Conservation (phyloP, 2,329 filamentous ascomycete species). For the Cadophora sp. region DNA sequence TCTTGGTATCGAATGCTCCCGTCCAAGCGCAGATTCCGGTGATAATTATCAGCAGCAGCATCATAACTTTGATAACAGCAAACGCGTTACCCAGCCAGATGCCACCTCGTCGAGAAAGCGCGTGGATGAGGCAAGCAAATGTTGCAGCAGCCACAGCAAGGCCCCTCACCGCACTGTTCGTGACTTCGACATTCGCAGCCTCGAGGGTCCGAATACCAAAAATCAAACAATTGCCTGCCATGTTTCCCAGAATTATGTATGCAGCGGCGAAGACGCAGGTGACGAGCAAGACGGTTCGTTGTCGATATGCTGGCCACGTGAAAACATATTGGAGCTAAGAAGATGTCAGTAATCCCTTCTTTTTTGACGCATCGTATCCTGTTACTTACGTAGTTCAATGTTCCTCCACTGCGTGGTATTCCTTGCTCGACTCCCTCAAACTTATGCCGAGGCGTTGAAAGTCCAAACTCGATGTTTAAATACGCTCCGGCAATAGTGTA, state of each 20-base stretch:
- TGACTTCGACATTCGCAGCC: conserved; percentile 44
- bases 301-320: conserved; percentile 38
- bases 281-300: conserved; percentile 46
- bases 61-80: conserved; percentile 55
- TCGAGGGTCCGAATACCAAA: conserved; percentile 52
- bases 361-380: too few species aligned
- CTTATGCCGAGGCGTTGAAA: conserved; percentile 49
- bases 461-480: conserved; percentile 53
- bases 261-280: conserved; percentile 52
- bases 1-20: neutral
- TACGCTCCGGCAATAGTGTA: conserved; percentile 26
- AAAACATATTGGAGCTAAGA: conserved; percentile 49
- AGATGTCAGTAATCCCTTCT: neutral
- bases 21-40: conserved; percentile 43
- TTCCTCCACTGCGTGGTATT: conserved; percentile 54
- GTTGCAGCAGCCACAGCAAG: conserved; percentile 53
- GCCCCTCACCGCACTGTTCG: conserved; percentile 50
- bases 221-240: conserved; percentile 56
- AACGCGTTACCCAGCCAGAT: conserved; percentile 59
- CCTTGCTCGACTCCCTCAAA: conserved; percentile 30
- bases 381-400: conserved; percentile 53
- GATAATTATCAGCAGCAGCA: conserved; percentile 54
- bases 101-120: conserved; percentile 55
- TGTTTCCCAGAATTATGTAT: conserved; percentile 51
- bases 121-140: conserved; percentile 56